These are phyloP conservation scores for Erodium texanum DNA, from an alignment of 441 rosid species.

Conservation along the genomic window DNA sequence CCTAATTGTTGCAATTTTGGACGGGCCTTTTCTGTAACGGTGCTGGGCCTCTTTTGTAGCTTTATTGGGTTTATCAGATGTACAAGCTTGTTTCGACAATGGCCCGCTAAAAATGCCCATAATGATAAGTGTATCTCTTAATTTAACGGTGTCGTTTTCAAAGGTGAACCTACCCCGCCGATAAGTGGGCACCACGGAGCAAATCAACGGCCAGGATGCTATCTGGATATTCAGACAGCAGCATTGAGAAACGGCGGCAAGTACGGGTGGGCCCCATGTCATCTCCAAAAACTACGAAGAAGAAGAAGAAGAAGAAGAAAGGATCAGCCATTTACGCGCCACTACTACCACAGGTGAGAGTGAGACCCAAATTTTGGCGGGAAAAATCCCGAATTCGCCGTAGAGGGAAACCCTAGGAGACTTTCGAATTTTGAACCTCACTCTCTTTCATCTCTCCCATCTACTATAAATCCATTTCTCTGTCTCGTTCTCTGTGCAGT, in stretches of 20 bases:
- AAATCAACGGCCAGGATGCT: background rate
- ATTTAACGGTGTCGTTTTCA: background rate
- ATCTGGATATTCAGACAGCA: background rate
- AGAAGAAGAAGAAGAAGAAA: too few species aligned
- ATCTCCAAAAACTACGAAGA: background rate
- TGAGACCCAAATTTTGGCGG: background rate
- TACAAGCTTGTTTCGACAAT: too few species aligned
- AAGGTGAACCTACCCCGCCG: background rate
- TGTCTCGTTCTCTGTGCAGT: background rate
- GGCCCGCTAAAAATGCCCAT: too few species aligned
- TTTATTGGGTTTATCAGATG: too few species aligned
- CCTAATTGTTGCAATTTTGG: too few species aligned
- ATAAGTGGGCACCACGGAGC: background rate
- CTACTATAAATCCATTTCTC: background rate
- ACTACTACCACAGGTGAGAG: too few species aligned
- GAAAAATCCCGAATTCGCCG: background rate
- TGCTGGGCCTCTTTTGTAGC: too few species aligned
- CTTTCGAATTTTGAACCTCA: constrained; percentile 14
- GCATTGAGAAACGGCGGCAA: background rate
- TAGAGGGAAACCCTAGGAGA: background rate
- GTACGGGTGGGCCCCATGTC: background rate
- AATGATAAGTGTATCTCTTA: background rate
- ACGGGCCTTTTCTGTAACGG: too few species aligned
- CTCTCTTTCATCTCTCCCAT: constrained; percentile 5
- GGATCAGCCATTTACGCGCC: background rate